phyloP scores from a whole-genome alignment of 2,329 filamentous ascomycete species.

The Microdochium paspali region DNA sequence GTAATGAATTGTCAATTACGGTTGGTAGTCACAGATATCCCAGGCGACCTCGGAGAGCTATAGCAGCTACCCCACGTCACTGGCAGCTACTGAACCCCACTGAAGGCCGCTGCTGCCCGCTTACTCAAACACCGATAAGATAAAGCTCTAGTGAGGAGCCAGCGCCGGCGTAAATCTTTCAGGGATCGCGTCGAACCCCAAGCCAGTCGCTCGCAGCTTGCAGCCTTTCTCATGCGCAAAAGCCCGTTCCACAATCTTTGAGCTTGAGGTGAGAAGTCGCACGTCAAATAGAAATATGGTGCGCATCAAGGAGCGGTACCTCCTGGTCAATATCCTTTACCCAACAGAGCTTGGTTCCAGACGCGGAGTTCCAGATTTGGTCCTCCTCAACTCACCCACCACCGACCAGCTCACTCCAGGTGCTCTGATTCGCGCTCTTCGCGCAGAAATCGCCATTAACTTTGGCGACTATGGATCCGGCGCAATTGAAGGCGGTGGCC shows the following conservation, averaged over 20 bases:
- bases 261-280: too few species aligned
- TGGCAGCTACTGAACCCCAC: not conserved
- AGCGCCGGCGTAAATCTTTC: conserved; percentile 1
- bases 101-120: not conserved
- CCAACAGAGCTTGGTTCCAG: conserved; percentile 43
- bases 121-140: too few species aligned
- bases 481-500: conserved; percentile 51
- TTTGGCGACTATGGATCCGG: conserved; percentile 89
- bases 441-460: conserved; percentile 58
- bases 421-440: conserved; percentile 58
- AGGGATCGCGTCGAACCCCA: not conserved
- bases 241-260: too few species aligned
- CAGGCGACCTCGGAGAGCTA: too few species aligned
- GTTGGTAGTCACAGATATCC: not conserved
- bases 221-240: too few species aligned
- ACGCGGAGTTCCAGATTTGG: conserved; percentile 42
- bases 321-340: conserved; percentile 91
- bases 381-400: conserved; percentile 74
- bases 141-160: not conserved
- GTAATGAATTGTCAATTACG: too few species aligned
- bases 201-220: not conserved
- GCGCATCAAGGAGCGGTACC: conserved; percentile 89
- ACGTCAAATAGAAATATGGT: conserved; percentile 56
- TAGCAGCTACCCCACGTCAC: not conserved
- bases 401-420: conserved; percentile 59